Evolutionary conservation across 169 alveolate genomes (phyloP), one percentile per base, ranked within the genome.

Genomic region (Toxoplasma gondii): DNA sequence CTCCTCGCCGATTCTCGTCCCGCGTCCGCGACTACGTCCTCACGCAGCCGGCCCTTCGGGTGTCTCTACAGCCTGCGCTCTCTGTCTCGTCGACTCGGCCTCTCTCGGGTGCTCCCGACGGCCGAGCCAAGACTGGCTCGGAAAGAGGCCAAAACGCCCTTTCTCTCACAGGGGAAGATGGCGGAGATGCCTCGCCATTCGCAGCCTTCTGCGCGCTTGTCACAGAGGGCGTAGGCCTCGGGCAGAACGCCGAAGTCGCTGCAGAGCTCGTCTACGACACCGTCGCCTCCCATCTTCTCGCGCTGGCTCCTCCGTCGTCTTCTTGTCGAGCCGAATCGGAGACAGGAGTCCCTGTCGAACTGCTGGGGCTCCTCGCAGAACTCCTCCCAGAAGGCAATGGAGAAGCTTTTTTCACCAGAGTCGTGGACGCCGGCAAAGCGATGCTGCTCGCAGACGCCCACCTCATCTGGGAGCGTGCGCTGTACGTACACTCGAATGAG

Each of bases 211-310:
- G 74, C 74, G 9, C 74, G 34, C 74, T 64, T 27, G 74, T 64
- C 34, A 64, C 7, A 31, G 34, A 64, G 74, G 24, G n/a, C 34
- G 7, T 64, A 4, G 74, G 74, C 74, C n/a, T 31, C 9, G 74
- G n/a, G 7, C 74, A 64, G 43, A n/a, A 74, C 84, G 84, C 44
- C 27, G 45, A 9, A 17, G 24, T 74, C 12, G n/a, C 84, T 19
- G 84, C 84, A 24, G 84, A 74, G n/a, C 24, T 74, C 84, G 31
- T 74, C 27, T 74, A 74, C 84, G 84, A 74, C 39, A 74, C 49
- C 43, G 84, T 74, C 84, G 43, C 84, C 12, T 31, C 39, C 12
- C 84, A 74, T n/a, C 84, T 74, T n/a, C 43, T n/a, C 84, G 17
- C 84, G 44, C 7, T 16, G 39, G 41, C 84, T 4, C 19, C 81